Evolutionary conservation across 2,329 filamentous ascomycete species (phyloP).

Genomic region (Phaeosphaeriaceae sp.): DNA sequence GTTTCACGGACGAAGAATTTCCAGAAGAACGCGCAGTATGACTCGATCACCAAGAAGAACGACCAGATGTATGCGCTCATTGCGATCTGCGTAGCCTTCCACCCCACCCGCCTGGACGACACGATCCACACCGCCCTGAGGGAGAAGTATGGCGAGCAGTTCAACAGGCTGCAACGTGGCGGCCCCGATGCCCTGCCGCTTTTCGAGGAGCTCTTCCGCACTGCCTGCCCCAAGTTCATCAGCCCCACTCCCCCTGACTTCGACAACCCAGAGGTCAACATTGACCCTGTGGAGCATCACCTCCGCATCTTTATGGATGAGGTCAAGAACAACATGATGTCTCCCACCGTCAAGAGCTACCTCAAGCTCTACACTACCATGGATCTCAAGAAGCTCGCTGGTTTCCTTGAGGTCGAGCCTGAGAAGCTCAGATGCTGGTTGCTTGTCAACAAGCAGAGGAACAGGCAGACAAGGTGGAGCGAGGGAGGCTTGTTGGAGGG

Average conservation of each 20-base stretch:
- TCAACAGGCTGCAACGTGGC: slow-evolving; percentile 93
- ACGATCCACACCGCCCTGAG: slow-evolving; percentile 97
- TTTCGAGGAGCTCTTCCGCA: slow-evolving; percentile 97
- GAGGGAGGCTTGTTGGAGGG: slow-evolving; percentile 91
- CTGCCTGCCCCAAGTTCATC: slow-evolving; percentile 99
- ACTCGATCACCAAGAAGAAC: slow-evolving; percentile 99
- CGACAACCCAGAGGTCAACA: slow-evolving; percentile 92
- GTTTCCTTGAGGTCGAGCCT: slow-evolving; percentile 96
- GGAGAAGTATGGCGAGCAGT: slow-evolving; percentile 99
- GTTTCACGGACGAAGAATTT: slow-evolving; percentile 99
- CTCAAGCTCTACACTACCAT: slow-evolving; percentile 99
- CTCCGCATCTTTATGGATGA: slow-evolving; percentile 99
- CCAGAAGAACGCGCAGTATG: slow-evolving; percentile 98
- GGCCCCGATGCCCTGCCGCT: slow-evolving; percentile 94
- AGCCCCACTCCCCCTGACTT: slow-evolving; percentile 96
- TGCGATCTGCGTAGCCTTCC: slow-evolving; percentile 97
- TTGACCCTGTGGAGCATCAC: slow-evolving; percentile 98
- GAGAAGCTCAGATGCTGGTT: slow-evolving; percentile 94
- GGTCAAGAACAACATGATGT: slow-evolving; percentile 99
- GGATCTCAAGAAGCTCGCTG: slow-evolving; percentile 97
- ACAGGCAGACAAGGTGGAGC: slow-evolving; percentile 92
- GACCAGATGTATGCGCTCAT: slow-evolving; percentile 99
- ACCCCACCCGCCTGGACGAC: slow-evolving; percentile 95
- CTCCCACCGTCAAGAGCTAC: slow-evolving; percentile 97
- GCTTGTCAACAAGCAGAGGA: slow-evolving; percentile 97